Conservation (phyloP, 768 basidiomycete species). For the Boletus reticulatus region DNA sequence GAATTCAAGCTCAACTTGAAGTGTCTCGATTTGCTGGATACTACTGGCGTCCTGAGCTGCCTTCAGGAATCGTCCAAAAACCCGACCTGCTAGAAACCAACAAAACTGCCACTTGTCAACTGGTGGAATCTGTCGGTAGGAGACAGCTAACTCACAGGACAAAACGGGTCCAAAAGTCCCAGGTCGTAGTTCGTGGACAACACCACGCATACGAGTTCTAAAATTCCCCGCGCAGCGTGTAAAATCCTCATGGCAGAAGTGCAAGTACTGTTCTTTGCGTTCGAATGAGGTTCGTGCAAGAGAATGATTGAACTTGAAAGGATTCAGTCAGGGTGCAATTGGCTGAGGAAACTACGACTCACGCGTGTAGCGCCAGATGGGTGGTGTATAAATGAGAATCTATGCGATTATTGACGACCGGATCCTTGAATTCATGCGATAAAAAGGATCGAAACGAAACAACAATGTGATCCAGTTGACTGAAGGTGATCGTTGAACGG, state of each 20-base stretch:
- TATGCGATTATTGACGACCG: constrained; percentile 50
- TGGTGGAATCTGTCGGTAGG: not conserved
- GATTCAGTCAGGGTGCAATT: constrained; percentile 34
- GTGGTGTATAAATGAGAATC: constrained; percentile 56
- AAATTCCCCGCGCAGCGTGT: constrained; percentile 59
- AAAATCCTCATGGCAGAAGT: constrained; percentile 69
- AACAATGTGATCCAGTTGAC: constrained; percentile 59
- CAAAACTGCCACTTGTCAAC: constrained; percentile 43
- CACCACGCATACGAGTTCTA: constrained; percentile 65
- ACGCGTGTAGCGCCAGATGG: constrained; percentile 33
- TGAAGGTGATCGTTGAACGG: constrained; percentile 59
- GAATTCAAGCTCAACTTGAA: constrained; percentile 65
- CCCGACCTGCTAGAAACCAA: constrained; percentile 69
- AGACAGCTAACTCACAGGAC: constrained; percentile 46
- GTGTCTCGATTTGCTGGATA: constrained; percentile 53
- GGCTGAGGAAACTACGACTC: constrained; percentile 20
- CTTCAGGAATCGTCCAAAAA: constrained; percentile 63
- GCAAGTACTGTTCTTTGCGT: constrained; percentile 54
- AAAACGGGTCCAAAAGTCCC: constrained; percentile 67
- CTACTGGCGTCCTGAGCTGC: constrained; percentile 58
- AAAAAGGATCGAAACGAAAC: constrained; percentile 58
- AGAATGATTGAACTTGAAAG: constrained; percentile 58
- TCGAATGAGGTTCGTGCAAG: constrained; percentile 75
- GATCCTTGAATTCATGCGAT: constrained; percentile 52
- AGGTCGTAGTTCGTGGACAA: constrained; percentile 73